phyloP scores from a whole-genome alignment of 352 stramenopile species.

The Hyaloperonospora arabidopsidis region DNA sequence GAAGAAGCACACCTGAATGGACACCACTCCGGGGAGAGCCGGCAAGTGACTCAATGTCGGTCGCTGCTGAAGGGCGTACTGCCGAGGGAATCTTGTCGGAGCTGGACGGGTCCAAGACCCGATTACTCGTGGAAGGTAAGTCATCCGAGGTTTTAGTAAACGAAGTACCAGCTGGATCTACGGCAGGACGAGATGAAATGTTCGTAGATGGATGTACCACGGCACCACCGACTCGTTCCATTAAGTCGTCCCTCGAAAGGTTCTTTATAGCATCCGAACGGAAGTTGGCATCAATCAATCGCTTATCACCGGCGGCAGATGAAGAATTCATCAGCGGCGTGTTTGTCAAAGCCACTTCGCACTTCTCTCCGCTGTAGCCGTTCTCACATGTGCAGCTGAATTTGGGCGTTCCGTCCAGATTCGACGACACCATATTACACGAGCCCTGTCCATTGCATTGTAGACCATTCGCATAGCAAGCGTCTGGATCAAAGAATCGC shows the following conservation, averaged over 20 bases:
- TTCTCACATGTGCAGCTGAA: constrained; percentile 62
- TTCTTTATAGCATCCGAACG: not conserved
- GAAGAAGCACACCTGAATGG: constrained; percentile 42
- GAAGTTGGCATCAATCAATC: constrained; percentile 1
- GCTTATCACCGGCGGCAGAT: constrained; percentile 6
- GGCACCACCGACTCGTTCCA: not conserved
- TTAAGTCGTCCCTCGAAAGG: no score
- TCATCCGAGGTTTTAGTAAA: constrained; percentile 3
- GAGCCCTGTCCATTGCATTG: constrained; percentile 72
- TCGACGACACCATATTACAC: constrained; percentile 43
- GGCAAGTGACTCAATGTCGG: constrained; percentile 11
- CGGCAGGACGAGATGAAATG: not conserved
- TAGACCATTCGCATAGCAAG: constrained; percentile 44
- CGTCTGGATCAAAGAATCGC: constrained; percentile 15
- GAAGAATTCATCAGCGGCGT: constrained; percentile 10
- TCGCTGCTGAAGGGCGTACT: not conserved
- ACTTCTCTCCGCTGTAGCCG: constrained; percentile 64
- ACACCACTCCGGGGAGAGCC: constrained; percentile 21
- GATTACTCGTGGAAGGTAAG: constrained; percentile 1
- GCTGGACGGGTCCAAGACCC: constrained; percentile 4
- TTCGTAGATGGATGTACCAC: not conserved
- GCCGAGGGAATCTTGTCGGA: constrained; percentile 1
- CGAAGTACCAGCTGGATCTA: not conserved
- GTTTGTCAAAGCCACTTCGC: constrained; percentile 17
- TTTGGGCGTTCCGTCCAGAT: constrained; percentile 26